Evolutionary conservation across 2,329 filamentous ascomycete species (phyloP).

Genomic region (Podosphaera fusca): DNA sequence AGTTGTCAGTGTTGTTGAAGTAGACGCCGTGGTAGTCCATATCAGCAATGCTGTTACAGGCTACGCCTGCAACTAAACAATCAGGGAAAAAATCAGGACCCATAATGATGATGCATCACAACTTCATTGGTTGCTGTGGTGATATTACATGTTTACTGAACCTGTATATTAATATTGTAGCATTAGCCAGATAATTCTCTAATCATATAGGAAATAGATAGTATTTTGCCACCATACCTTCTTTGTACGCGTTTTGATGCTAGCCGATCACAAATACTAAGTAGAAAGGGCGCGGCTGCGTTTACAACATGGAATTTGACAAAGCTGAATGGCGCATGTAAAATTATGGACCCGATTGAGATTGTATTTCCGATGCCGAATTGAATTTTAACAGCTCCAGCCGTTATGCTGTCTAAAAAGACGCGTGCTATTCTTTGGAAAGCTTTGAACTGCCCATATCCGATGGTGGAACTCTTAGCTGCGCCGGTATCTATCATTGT

Average conservation of each 20-base stretch:
- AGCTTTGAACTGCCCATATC: neutral
- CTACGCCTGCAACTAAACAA: too few species aligned
- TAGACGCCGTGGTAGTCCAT: neutral
- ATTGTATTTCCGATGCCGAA: neutral
- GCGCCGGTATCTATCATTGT: slow-evolving; percentile 1
- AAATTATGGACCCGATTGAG: neutral
- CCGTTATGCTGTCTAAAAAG: neutral
- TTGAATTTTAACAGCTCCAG: neutral
- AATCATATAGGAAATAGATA: too few species aligned
- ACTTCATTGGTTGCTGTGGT: too few species aligned
- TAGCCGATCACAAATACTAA: neutral
- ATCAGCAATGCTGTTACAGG: too few species aligned
- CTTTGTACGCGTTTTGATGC: neutral
- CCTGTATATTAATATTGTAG: too few species aligned
- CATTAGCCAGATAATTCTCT: too few species aligned
- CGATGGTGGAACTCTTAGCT: neutral
- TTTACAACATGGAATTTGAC: slow-evolving; percentile 1
- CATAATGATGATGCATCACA: too few species aligned
- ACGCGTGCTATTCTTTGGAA: neutral
- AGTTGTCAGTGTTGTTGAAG: neutral
- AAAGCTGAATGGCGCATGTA: neutral
- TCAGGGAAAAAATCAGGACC: too few species aligned
- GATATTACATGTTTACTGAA: too few species aligned
- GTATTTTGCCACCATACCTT: too few species aligned
- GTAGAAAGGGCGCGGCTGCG: neutral